These are phyloP conservation scores for Dendrobium officinale DNA, from an alignment of 106 monocot species.

Conservation along the genomic window DNA sequence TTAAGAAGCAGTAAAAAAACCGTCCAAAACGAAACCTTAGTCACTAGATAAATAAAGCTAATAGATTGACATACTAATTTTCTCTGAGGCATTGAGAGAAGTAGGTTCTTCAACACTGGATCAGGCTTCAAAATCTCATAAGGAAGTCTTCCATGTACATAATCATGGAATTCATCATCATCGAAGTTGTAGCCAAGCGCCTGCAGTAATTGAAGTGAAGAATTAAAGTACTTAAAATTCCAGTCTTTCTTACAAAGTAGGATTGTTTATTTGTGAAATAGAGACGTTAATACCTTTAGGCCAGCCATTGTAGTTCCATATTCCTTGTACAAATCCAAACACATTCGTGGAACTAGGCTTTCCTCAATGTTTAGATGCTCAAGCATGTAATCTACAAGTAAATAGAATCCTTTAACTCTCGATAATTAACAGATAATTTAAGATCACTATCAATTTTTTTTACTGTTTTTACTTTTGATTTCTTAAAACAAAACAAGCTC, in stretches of 20 bases:
- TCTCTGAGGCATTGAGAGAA: slow-evolving; percentile 66
- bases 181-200: slow-evolving; percentile 65
- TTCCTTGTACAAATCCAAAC: slow-evolving; percentile 76
- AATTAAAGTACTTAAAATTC: not conserved
- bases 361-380: slow-evolving; percentile 74
- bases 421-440: not conserved
- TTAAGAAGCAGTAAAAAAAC: no score
- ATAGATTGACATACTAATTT: slow-evolving; percentile 44
- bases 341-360: slow-evolving; percentile 64
- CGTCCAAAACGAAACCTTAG: no score
- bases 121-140: slow-evolving; percentile 76
- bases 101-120: slow-evolving; percentile 59
- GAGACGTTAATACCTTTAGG: slow-evolving; percentile 44
- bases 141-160: slow-evolving; percentile 72
- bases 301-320: slow-evolving; percentile 92
- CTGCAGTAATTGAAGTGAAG: slow-evolving; percentile 18
- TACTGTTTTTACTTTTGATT: no score
- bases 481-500: no score
- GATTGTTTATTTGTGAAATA: not conserved
- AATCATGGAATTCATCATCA: slow-evolving; percentile 73
- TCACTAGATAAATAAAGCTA: no score
- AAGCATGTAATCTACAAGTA: slow-evolving; percentile 66
- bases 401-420: not conserved
- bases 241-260: not conserved
- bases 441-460: not conserved